Evolutionary conservation across 345 rosid genomes (phyloP).

Genomic region (Pelargonium nanum): DNA sequence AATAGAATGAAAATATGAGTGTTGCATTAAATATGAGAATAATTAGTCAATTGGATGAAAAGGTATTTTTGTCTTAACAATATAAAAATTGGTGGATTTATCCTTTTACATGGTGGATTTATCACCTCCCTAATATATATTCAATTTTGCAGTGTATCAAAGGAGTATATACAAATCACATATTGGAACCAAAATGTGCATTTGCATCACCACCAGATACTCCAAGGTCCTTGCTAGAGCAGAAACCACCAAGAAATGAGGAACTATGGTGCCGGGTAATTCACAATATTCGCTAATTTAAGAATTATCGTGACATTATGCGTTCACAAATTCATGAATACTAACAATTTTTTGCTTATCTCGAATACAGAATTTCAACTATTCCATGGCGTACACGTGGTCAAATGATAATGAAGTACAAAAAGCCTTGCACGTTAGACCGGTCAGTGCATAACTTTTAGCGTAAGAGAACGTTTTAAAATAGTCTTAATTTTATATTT

Average conservation of each 20-base stretch:
- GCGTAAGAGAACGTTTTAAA: too few species aligned
- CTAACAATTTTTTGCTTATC: background rate
- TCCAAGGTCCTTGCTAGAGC: slow-evolving; percentile 11
- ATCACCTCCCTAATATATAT: background rate
- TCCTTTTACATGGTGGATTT: too few species aligned
- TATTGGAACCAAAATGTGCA: slow-evolving; percentile 24
- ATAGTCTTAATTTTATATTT: too few species aligned
- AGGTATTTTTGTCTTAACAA: too few species aligned
- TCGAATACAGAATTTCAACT: slow-evolving; percentile 24
- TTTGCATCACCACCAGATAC: slow-evolving; percentile 18
- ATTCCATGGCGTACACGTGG: slow-evolving; percentile 23
- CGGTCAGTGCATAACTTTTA: too few species aligned
- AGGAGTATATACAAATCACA: slow-evolving; percentile 13
- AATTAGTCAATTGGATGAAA: too few species aligned
- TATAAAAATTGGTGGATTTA: too few species aligned
- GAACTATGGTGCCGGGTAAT: slow-evolving; percentile 22
- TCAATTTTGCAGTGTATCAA: slow-evolving; percentile 16
- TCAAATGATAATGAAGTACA: slow-evolving; percentile 20
- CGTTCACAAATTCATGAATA: too few species aligned
- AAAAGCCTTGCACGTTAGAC: slow-evolving; percentile 22
- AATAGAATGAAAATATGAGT: too few species aligned
- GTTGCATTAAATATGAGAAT: too few species aligned
- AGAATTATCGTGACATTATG: too few species aligned
- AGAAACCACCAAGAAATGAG: slow-evolving; percentile 10
- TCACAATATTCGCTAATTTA: background rate